Evolutionary conservation across 441 rosid species (phyloP).

Genomic region (Adansonia grandidieri): DNA sequence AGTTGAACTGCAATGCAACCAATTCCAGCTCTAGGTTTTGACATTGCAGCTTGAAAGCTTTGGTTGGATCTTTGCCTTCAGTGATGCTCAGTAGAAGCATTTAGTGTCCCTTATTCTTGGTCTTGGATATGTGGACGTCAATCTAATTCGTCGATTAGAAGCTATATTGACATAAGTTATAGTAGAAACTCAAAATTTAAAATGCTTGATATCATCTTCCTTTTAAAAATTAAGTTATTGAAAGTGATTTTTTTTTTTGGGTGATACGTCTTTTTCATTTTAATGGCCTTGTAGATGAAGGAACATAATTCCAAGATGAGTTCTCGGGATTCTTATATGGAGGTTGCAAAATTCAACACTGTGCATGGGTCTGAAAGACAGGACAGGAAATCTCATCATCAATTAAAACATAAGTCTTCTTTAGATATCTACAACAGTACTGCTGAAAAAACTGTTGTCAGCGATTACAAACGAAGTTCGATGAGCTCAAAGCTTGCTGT

Average conservation of each 20-base stretch:
- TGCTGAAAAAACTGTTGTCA: conserved; percentile 44
- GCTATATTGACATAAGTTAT: conserved; percentile 6
- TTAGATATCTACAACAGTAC: conserved; percentile 45
- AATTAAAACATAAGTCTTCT: conserved; percentile 46
- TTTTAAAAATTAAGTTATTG: background rate
- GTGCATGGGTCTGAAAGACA: conserved; percentile 49
- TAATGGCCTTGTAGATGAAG: conserved; percentile 48
- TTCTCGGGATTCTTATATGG: conserved; percentile 49
- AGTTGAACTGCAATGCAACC: background rate
- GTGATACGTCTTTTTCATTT: conserved; percentile 19
- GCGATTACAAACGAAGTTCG: conserved; percentile 42
- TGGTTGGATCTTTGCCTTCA: background rate
- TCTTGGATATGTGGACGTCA: conserved; percentile 1
- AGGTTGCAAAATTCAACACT: conserved; percentile 41
- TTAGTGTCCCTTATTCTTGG: conserved; percentile 3
- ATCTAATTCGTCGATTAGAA: background rate
- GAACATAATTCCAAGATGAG: conserved; percentile 48
- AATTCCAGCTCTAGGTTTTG: background rate
- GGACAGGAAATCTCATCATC: conserved; percentile 47
- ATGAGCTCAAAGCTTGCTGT: conserved; percentile 47
- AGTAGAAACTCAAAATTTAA: background rate
- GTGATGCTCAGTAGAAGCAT: conserved; percentile 12
- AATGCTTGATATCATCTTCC: background rate
- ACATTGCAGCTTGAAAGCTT: conserved; percentile 11
- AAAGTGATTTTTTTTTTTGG: background rate